Evolutionary conservation across 1,284 basidiomycete species (phyloP).

Genomic region (Puccinia polysora): DNA sequence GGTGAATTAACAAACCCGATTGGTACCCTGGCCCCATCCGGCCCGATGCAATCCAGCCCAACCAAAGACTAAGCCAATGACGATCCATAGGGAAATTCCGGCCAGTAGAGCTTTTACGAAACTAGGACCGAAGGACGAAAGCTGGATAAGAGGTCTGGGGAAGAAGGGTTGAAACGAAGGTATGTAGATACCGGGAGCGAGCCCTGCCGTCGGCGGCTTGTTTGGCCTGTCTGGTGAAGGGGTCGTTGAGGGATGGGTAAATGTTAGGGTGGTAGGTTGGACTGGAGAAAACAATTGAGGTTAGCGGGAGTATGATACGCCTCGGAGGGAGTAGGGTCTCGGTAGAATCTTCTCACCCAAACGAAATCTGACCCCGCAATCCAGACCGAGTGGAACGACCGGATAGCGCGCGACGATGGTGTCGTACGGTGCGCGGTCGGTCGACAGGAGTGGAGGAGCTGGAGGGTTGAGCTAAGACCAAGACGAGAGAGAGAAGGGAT

Average conservation of each 20-base stretch:
- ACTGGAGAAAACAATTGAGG: neutral
- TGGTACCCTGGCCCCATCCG: conserved; percentile 19
- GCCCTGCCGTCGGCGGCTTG: conserved; percentile 35
- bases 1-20: conserved; percentile 8
- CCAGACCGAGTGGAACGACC: conserved; percentile 28
- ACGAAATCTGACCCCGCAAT: conserved; percentile 25
- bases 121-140: neutral
- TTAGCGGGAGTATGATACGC: neutral
- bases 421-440: conserved; percentile 28
- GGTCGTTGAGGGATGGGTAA: conserved; percentile 33
- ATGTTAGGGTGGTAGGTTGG: conserved; percentile 37
- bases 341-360: conserved; percentile 11
- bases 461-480: conserved; percentile 12
- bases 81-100: conserved; percentile 31
- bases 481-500: neutral
- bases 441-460: conserved; percentile 15
- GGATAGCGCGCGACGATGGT: conserved; percentile 36
- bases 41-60: conserved; percentile 38
- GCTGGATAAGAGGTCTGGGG: neutral
- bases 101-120: conserved; percentile 31
- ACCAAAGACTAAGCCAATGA: conserved; percentile 33
- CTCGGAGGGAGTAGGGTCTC: neutral
- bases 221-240: conserved; percentile 33
- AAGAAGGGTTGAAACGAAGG: neutral
- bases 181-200: conserved; percentile 25